Evolutionary conservation across 768 basidiomycete species (phyloP).

Genomic region (Naganishia friedmannii): DNA sequence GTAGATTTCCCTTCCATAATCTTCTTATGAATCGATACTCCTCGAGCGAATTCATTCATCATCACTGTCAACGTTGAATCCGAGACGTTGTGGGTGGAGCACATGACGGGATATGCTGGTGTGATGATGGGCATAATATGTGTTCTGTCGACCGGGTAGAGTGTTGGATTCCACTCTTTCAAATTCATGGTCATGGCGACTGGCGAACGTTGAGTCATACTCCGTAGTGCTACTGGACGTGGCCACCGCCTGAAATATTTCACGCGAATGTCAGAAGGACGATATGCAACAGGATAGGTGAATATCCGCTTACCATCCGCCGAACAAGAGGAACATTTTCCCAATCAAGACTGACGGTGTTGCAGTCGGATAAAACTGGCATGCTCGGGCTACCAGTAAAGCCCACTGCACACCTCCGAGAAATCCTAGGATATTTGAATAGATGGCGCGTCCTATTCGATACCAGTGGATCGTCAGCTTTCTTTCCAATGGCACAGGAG

Average conservation of each 20-base stretch:
- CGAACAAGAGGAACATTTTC: slow-evolving; percentile 97
- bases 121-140: slow-evolving; percentile 99
- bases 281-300: not conserved
- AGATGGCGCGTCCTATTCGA: slow-evolving; percentile 79
- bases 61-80: slow-evolving; percentile 93
- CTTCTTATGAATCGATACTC: slow-evolving; percentile 84
- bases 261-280: not conserved
- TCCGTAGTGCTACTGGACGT: slow-evolving; percentile 92
- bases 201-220: slow-evolving; percentile 69
- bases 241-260: slow-evolving; percentile 83
- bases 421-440: slow-evolving; percentile 97
- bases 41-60: slow-evolving; percentile 91
- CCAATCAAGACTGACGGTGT: slow-evolving; percentile 92
- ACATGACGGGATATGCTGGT: slow-evolving; percentile 98
- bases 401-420: slow-evolving; percentile 98
- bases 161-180: slow-evolving; percentile 91
- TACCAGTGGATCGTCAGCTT: not conserved
- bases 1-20: slow-evolving; percentile 53
- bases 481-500: not conserved
- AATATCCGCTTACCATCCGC: slow-evolving; percentile 82
- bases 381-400: slow-evolving; percentile 97
- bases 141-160: slow-evolving; percentile 78
- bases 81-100: slow-evolving; percentile 96
- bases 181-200: slow-evolving; percentile 28
- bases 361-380: slow-evolving; percentile 94